phyloP scores from a whole-genome alignment of 306 rosid species.

The Cucurbita maxima region DNA sequence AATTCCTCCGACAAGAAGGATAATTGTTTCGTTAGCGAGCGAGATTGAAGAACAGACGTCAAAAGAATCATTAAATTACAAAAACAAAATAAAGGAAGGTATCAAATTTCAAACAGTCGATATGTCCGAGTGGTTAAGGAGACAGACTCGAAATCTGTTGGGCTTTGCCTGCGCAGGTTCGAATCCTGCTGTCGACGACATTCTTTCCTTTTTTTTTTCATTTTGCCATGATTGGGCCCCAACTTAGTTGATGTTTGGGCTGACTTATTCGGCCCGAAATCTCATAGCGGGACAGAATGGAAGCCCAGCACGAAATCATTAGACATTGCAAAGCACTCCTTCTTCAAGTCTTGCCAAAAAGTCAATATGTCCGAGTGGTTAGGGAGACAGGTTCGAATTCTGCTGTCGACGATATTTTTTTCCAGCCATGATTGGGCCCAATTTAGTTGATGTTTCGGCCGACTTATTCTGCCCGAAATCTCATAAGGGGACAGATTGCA shows the following conservation, averaged over 20 bases:
- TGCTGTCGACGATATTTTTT: too few species aligned
- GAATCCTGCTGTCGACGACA: constrained; percentile 2
- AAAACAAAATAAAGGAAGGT: too few species aligned
- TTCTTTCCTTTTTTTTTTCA: too few species aligned
- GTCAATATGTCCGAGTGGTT: too few species aligned
- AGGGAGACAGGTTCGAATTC: too few species aligned
- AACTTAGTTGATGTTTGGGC: neutral
- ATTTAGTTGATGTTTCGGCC: too few species aligned
- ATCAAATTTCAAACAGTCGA: neutral
- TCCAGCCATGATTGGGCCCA: too few species aligned
- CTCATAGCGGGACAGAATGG: neutral
- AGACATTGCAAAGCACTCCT: neutral
- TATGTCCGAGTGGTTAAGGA: constrained; percentile 9
- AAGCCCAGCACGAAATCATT: constrained; percentile 3
- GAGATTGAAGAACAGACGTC: neutral
- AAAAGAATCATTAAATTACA: neutral
- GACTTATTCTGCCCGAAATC: too few species aligned
- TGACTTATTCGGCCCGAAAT: neutral
- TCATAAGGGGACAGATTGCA: too few species aligned
- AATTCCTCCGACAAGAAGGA: neutral
- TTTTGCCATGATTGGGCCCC: neutral
- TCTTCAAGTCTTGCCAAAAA: neutral
- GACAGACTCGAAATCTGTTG: constrained; percentile 8
- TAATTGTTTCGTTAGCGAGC: neutral
- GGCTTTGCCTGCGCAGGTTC: constrained; percentile 7